phyloP scores from a whole-genome alignment of 1,284 basidiomycete species.

The Phlebopus sp. region DNA sequence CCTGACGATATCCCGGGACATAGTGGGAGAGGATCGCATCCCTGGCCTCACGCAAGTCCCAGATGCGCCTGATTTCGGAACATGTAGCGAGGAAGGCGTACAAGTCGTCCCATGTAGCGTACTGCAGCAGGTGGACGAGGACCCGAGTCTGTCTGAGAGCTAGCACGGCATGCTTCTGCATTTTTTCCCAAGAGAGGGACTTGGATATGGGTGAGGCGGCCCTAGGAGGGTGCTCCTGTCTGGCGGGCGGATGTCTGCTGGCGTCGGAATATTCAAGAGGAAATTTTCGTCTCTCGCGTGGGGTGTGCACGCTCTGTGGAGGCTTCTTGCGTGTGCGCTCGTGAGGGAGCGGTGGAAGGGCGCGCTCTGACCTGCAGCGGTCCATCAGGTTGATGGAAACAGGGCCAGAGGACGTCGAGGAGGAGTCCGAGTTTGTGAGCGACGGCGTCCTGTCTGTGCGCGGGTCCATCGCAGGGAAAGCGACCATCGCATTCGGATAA shows the following conservation, averaged over 20 bases:
- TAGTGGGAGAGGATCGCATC: slow-evolving; percentile 57
- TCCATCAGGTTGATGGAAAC: slow-evolving; percentile 8
- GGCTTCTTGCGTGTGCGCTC: not conserved
- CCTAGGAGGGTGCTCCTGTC: slow-evolving; percentile 8
- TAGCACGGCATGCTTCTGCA: slow-evolving; percentile 26
- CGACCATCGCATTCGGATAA: slow-evolving; percentile 11
- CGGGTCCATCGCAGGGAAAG: slow-evolving; percentile 26
- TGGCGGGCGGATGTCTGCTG: not conserved
- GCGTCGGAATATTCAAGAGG: not conserved
- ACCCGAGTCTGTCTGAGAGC: slow-evolving; percentile 40
- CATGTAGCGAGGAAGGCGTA: slow-evolving; percentile 52
- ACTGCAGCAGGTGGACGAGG: slow-evolving; percentile 42
- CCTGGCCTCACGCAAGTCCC: slow-evolving; percentile 39
- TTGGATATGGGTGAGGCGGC: slow-evolving; percentile 12
- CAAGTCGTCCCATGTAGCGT: slow-evolving; percentile 52
- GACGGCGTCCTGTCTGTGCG: slow-evolving; percentile 27
- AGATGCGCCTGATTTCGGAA: slow-evolving; percentile 43
- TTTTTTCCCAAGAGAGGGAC: slow-evolving; percentile 25
- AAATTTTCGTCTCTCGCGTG: not conserved
- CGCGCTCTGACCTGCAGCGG: slow-evolving; percentile 12
- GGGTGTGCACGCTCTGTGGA: not conserved
- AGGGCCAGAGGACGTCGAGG: slow-evolving; percentile 14
- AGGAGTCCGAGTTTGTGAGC: slow-evolving; percentile 31
- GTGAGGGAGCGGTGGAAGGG: slow-evolving; percentile 23
- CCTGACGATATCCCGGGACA: slow-evolving; percentile 54